Base-by-base conservation (phyloP, 1,284 basidiomycete genomes). In the Cutaneotrichosporon mucoides region DNA sequence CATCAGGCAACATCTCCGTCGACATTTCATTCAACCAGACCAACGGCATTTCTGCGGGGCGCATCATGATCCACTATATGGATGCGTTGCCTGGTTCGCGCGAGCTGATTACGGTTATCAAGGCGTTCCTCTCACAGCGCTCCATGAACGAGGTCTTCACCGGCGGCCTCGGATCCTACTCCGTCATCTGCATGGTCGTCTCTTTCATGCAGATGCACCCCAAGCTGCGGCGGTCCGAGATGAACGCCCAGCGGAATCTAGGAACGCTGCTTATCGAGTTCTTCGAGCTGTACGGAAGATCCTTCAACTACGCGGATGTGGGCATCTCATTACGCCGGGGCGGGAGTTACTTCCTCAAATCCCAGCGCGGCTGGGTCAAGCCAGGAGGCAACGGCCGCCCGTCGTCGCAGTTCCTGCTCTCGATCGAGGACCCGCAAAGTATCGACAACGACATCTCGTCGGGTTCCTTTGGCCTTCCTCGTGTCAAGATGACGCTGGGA, bases 201-300 rank as follows among this genome's bases (percentile, higher is more conserved):
- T 92, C 86, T 73, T 98, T 98, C 75, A 80, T 99, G 50, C 95
- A 98, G 82, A 88, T 97, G 81, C 95, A 99, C 74, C 96, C 95
- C 0, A 96, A 95, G 76, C 85, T 99, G 62, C 86, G 95, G 45
- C 79, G 86, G 55, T 88, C 86, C 1, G 91, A 95, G 76, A 92
- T 99, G 45, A 86, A 94, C 66, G 85, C 93, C 0, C 84, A 85
- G 63, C 81, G 84, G 67, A 99, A 98, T 73, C 82, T 99, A 10
- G 95, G 95, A 2, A 88, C 94, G 5, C 81, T 99, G 44, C 82
- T 97, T 36, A 84, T 98, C 80, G 95, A 99, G 75, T 94, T 98
- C 73, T 94, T 99, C 68, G 94, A 99, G 81, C 58, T 59, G n/a
- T 59, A 59, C 53, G 58, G 58, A 4, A 41, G 58, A 2, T 87